Evolutionary conservation across 345 rosid genomes (phyloP).

Genomic region (Salix exigua): DNA sequence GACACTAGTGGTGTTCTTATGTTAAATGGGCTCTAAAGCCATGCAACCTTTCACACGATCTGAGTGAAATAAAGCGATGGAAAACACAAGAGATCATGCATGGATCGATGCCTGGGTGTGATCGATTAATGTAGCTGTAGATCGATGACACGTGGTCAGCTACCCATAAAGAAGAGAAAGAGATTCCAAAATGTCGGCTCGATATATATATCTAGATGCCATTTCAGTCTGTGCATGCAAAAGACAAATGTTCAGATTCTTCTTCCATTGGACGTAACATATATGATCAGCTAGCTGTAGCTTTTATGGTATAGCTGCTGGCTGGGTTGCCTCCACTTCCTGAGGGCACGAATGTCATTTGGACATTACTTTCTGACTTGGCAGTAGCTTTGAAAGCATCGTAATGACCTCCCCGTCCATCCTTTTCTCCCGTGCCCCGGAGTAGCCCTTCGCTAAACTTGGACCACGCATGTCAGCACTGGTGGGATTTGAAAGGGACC

Average conservation of each 20-base stretch:
- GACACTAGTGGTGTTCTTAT: neutral
- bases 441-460: neutral
- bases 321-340: neutral
- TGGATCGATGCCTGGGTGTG: neutral
- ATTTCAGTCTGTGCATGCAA: neutral
- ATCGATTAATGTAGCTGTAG: neutral
- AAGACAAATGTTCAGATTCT: constrained; percentile 6
- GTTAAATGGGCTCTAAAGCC: neutral
- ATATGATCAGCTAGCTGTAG: neutral
- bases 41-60: neutral
- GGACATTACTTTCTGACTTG: neutral
- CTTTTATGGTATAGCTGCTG: neutral
- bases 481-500: neutral
- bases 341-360: neutral
- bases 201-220: neutral
- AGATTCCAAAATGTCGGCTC: constrained; percentile 10
- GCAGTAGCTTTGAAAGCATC: neutral
- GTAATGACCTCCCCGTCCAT: neutral
- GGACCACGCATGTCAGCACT: neutral
- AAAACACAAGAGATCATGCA: neutral
- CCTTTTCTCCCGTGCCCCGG: neutral
- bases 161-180: neutral
- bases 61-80: neutral
- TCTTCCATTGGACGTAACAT: neutral
- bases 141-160: neutral